These are phyloP conservation scores for Pelargonium citronellum DNA, from an alignment of 441 rosid species.

Conservation along the genomic window DNA sequence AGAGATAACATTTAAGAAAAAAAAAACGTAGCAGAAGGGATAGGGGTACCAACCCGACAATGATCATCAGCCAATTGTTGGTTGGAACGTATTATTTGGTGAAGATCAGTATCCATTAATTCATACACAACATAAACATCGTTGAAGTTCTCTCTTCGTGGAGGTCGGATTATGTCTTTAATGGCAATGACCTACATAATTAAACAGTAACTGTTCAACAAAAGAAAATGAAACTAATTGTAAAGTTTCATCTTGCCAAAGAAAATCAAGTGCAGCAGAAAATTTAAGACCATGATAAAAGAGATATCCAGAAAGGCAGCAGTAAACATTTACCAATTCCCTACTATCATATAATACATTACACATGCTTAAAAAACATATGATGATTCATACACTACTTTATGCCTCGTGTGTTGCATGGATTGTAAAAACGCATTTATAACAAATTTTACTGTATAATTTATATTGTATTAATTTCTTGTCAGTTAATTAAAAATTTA, in stretches of 20 bases:
- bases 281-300: not conserved
- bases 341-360: not conserved
- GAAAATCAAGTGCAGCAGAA: not conserved
- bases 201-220: not conserved
- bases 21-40: not conserved
- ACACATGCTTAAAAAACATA: too few species aligned
- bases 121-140: conserved; percentile 87
- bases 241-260: not conserved
- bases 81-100: conserved; percentile 73
- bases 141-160: conserved; percentile 74
- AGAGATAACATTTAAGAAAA: conserved; percentile 9
- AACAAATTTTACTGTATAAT: too few species aligned
- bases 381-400: too few species aligned
- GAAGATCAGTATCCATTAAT: conserved; percentile 92
- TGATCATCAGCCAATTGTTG: conserved; percentile 72
- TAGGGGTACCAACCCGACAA: conserved; percentile 52
- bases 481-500: too few species aligned
- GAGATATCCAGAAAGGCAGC: not conserved
- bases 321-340: not conserved
- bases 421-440: too few species aligned
- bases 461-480: too few species aligned
- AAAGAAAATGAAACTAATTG: not conserved
- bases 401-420: too few species aligned
- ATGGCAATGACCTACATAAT: conserved; percentile 60
- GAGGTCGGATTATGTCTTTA: conserved; percentile 81